Conservation (phyloP, 441 rosid species). For the Jatropha podagrica region DNA sequence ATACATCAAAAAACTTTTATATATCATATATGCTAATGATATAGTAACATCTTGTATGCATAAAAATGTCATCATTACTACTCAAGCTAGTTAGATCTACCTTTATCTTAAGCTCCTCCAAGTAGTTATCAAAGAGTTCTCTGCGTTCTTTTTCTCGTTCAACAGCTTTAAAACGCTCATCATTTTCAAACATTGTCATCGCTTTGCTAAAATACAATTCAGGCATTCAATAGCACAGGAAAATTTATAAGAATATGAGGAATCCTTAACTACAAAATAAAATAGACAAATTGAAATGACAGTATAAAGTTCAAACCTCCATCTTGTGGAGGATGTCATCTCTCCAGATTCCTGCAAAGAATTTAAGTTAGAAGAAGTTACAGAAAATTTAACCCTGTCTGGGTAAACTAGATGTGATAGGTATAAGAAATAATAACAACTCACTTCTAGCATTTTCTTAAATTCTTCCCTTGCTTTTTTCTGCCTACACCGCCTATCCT, state of each 20-base stretch:
- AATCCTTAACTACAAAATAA: conserved; percentile 19
- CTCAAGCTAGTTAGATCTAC: conserved; percentile 35
- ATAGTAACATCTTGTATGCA: neutral
- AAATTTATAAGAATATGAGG: conserved; percentile 24
- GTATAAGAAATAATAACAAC: conserved; percentile 21
- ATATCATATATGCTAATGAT: neutral
- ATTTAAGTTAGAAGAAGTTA: conserved; percentile 16
- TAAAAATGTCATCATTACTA: neutral
- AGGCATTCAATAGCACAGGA: conserved; percentile 2
- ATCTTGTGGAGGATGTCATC: conserved; percentile 70
- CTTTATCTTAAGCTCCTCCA: conserved; percentile 87
- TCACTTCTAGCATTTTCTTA: conserved; percentile 89
- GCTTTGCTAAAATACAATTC: conserved; percentile 66
- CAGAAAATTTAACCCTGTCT: neutral
- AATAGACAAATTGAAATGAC: conserved; percentile 2
- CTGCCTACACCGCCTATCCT: conserved; percentile 87
- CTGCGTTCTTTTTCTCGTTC: conserved; percentile 85
- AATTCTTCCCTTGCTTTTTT: conserved; percentile 93
- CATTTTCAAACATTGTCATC: conserved; percentile 72
- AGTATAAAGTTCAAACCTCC: conserved; percentile 64
- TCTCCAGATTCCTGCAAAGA: conserved; percentile 71
- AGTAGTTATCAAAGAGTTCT: conserved; percentile 79
- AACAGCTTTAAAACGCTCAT: conserved; percentile 92
- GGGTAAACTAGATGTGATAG: neutral
- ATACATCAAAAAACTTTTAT: neutral